Evolutionary conservation across 495 filamentous ascomycete species (phyloP), one percentile per base, ranked within the genome.

Genomic region (Neurospora sp.): DNA sequence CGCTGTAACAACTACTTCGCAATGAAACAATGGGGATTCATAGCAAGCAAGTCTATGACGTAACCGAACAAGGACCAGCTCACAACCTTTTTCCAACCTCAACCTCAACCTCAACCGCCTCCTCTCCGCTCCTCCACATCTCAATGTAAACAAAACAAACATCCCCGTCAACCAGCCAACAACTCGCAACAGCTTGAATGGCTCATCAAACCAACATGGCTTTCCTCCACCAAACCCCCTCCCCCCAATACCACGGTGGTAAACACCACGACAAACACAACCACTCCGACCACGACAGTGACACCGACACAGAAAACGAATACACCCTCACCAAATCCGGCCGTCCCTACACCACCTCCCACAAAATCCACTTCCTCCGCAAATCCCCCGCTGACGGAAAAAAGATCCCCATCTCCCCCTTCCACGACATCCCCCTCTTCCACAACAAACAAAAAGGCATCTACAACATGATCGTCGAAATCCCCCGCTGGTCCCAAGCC

Each of bases 401-500:
- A 1, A 0, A 5, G 16, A 59, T 61, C 53, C 53, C 53, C 42
- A 68, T 74, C 42, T 72, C 71, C 70, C 27, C 70, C 37, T 59
- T 71, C 35, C 70, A 74, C 48, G 73, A 68, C 71, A 42, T 71
- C 27, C 40, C 69, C 20, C 69, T 71, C 39, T 31, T 18, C 40
- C 27, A 69, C 16, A 9, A 44, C 38, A 8, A 3, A 31, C 27
- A 31, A 31, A 68, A 71, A 11, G 61, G 69, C 12, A 70, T 80
- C 6, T 68, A 79, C 20, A 78, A 80, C 75, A 78, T 79, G 75
- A 71, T 79, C 11, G 77, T 81, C 20, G 79, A 81, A 66, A 72
- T 81, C 20, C 79, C 79, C 22, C 61, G 79, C 66, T 80, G 76
- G 77, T 74, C 72, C 3, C 75, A 77, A 40, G 77, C 76, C 68